Conservation (phyloP, 2,329 filamentous ascomycete species). For the Grosmannia clavigera region DNA sequence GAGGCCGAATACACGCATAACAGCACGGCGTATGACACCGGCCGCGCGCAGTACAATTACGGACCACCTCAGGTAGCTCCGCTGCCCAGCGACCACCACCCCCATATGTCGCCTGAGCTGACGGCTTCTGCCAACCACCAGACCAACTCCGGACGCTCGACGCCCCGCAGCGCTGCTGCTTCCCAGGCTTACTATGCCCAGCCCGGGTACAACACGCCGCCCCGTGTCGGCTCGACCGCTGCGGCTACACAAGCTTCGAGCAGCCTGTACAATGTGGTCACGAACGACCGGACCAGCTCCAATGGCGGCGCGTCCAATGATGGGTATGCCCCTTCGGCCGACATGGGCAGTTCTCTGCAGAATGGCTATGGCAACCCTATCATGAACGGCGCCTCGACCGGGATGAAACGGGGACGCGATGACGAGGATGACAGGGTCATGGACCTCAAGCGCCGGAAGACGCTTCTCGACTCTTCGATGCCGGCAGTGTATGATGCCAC, state of each 20-base stretch:
- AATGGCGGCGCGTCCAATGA: conserved; percentile 57
- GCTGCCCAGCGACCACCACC: conserved; percentile 59
- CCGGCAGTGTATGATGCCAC: conserved; percentile 19
- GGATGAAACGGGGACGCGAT: conserved; percentile 29
- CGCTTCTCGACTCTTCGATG: conserved; percentile 19
- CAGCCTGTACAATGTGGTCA: conserved; percentile 82
- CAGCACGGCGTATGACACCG: conserved; percentile 60
- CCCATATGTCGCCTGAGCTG: conserved; percentile 72
- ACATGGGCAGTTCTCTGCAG: conserved; percentile 41
- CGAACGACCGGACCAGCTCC: conserved; percentile 55
- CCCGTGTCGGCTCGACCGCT: conserved; percentile 41
- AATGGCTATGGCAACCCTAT: conserved; percentile 52
- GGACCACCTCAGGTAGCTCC: conserved; percentile 45
- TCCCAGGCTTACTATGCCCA: conserved; percentile 62
- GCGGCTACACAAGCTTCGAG: conserved; percentile 46
- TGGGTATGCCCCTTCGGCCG: conserved; percentile 55
- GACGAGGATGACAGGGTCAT: conserved; percentile 28
- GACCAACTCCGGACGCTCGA: conserved; percentile 70
- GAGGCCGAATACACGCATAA: conserved; percentile 81
- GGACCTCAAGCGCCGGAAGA: conserved; percentile 25
- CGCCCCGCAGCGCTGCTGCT: conserved; percentile 64
- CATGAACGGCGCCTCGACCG: conserved; percentile 48
- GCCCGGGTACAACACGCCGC: conserved; percentile 66
- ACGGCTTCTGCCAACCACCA: conserved; percentile 69
- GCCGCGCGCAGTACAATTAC: conserved; percentile 65